Conservation (phyloP, 208 protist genomes). For the Crithidia bombi region DNA sequence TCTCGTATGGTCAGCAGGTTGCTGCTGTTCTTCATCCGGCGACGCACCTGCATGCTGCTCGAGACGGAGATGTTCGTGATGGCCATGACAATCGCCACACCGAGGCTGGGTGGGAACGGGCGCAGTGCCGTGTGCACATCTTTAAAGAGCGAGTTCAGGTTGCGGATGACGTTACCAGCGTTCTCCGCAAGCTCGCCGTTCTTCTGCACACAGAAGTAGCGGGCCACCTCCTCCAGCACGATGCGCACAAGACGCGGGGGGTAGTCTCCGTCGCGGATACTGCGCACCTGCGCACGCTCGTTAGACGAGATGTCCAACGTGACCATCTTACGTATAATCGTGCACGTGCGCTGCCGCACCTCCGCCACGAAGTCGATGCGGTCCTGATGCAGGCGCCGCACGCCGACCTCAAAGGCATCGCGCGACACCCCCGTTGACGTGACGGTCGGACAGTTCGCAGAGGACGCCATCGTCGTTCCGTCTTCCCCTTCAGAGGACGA, state of each 20-base stretch:
- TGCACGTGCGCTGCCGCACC: slow-evolving; percentile 55
- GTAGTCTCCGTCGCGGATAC: slow-evolving; percentile 45
- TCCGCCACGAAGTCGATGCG: slow-evolving; percentile 40
- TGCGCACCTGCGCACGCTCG: slow-evolving; percentile 60
- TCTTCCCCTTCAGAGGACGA: not conserved
- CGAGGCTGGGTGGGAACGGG: slow-evolving; percentile 66
- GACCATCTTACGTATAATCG: slow-evolving; percentile 72
- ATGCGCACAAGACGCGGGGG: slow-evolving; percentile 55
- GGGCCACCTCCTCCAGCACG: slow-evolving; percentile 75
- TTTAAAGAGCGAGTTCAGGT: slow-evolving; percentile 74
- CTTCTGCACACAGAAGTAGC: slow-evolving; percentile 60
- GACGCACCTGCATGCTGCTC: slow-evolving; percentile 86
- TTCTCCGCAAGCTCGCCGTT: slow-evolving; percentile 41
- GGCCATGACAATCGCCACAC: slow-evolving; percentile 71
- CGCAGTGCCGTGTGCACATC: slow-evolving; percentile 60
- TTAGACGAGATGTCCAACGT: slow-evolving; percentile 75
- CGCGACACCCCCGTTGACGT: not conserved
- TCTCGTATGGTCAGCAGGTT: slow-evolving; percentile 82
- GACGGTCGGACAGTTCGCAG: not conserved
- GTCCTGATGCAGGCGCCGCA: slow-evolving; percentile 27
- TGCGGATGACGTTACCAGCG: slow-evolving; percentile 75
- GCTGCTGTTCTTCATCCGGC: slow-evolving; percentile 84
- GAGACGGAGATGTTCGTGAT: slow-evolving; percentile 88
- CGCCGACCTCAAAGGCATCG: slow-evolving; percentile 6
- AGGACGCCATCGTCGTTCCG: not conserved